Conservation (phyloP, 2,329 filamentous ascomycete species). For the Pyrenochaeta sp. region DNA sequence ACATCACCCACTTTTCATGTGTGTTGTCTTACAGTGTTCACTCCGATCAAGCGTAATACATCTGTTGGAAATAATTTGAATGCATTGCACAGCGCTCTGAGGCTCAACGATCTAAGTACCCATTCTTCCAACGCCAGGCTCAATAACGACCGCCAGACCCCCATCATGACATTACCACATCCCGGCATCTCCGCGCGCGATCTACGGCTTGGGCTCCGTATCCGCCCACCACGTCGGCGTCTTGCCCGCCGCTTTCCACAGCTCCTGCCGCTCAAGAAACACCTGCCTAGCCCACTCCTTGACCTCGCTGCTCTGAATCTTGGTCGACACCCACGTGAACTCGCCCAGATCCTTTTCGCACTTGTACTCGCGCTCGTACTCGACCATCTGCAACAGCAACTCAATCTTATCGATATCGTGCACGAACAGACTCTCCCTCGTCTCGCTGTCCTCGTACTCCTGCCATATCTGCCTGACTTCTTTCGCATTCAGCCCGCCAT, state of each 20-base stretch:
- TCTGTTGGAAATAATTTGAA: neutral
- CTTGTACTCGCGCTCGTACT: slow-evolving; percentile 81
- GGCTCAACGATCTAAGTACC: neutral
- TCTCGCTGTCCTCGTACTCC: slow-evolving; percentile 90
- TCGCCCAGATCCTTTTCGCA: slow-evolving; percentile 79
- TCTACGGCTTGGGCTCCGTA: slow-evolving; percentile 29
- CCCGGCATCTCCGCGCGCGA: neutral
- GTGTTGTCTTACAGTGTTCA: too few species aligned
- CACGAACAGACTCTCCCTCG: slow-evolving; percentile 85
- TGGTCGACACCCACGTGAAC: slow-evolving; percentile 79
- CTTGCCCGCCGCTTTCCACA: slow-evolving; percentile 66
- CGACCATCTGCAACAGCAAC: slow-evolving; percentile 90
- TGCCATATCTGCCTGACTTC: slow-evolving; percentile 86
- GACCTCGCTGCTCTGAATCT: slow-evolving; percentile 78
- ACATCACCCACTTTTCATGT: too few species aligned
- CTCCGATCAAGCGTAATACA: too few species aligned
- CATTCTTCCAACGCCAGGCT: neutral
- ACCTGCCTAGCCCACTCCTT: slow-evolving; percentile 80
- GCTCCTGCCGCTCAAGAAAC: slow-evolving; percentile 74
- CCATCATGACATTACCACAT: neutral
- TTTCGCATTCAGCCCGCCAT: slow-evolving; percentile 71
- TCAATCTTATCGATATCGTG: slow-evolving; percentile 99
- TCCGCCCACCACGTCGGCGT: slow-evolving; percentile 39
- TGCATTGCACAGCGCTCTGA: neutral
- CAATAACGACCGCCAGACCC: neutral